phyloP scores from a whole-genome alignment of 148 eudicot species.

The Rhododendron mucronatum region DNA sequence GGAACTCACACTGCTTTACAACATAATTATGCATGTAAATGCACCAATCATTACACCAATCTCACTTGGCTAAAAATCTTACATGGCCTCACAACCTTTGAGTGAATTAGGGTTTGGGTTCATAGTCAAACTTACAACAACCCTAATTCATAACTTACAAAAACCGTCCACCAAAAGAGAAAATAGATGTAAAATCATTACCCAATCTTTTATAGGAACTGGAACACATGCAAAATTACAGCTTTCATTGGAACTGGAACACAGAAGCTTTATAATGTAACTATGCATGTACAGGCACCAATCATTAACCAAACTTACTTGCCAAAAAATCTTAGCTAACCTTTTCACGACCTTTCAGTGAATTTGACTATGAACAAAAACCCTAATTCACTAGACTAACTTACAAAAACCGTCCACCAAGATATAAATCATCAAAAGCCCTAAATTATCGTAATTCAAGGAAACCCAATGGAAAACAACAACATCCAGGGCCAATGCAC shows the following conservation, averaged over 20 bases:
- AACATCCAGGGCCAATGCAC: not conserved
- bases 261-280: not conserved
- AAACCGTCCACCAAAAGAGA: not conserved
- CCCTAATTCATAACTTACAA: not conserved
- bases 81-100: not conserved
- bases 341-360: not conserved
- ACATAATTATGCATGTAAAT: not conserved
- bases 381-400: not conserved
- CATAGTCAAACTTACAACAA: not conserved
- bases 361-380: not conserved
- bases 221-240: constrained; percentile 6
- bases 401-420: not conserved
- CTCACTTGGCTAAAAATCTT: not conserved
- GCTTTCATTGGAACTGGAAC: not conserved
- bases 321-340: not conserved
- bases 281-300: not conserved
- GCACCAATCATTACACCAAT: not conserved
- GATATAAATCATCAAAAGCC: not conserved
- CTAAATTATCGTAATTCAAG: not conserved
- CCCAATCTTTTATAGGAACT: too few relatives aligned
- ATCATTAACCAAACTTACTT: constrained; percentile 1
- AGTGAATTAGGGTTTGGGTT: not conserved
- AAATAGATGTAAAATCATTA: not conserved
- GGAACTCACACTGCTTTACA: not conserved
- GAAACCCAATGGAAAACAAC: not conserved